Evolutionary conservation across 2,329 filamentous ascomycete genomes (phyloP), one percentile per base, ranked within the genome.

Genomic region (Ophiocordyceps camponoti-leonardi): DNA sequence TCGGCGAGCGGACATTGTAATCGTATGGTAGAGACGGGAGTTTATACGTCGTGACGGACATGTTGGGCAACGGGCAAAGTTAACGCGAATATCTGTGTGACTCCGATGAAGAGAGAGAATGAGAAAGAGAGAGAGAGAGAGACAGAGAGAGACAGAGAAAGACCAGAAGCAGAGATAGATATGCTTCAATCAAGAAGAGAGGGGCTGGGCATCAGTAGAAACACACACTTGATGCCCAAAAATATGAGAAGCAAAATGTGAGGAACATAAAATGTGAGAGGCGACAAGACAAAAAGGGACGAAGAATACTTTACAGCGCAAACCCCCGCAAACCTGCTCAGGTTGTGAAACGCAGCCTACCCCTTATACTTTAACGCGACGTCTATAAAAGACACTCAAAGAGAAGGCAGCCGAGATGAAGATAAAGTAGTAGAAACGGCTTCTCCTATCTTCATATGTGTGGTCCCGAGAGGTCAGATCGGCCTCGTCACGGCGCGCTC

Each of bases 21-120:
- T 71, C 73, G 57, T 84, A 86, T 16, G 80, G 79, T 11, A 85
- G 69, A 43, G 69, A 62, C 33, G 81, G 81, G 6, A 85, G 75
- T 8, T 67, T 71, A 61, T 81, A 83, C 11, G 64, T 64, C 46
- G 49, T 58, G 33, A 52, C 53, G 42, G 66, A 56, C 67, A 67
- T 67, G 42, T 33, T 51, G 50, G 45, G 30, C 41, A 43, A 18
- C 30, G 26, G 6, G 6, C 4, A 11, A 11, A 11, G 26, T n/a
- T n/a, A n/a, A n/a, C n/a, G n/a, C n/a, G n/a, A 28, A 28, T 28
- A 11, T 28, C 26, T 8, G 26, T 28, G 26, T 11, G 10, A 28
- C 26, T 28, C 10, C 26, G 10, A 8, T 28, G 26, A 10, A 28
- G 26, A 28, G n/a, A 39, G n/a, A 39, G 11, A 33, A 13, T 6